A percentile compares a stretch with the other conserved stretches of the same genome.
These are phyloP conservation scores for Neopestalotiopsis sp. DNA, from an alignment of 2,329 filamentous ascomycete genomes.

Conservation along the genomic window DNA sequence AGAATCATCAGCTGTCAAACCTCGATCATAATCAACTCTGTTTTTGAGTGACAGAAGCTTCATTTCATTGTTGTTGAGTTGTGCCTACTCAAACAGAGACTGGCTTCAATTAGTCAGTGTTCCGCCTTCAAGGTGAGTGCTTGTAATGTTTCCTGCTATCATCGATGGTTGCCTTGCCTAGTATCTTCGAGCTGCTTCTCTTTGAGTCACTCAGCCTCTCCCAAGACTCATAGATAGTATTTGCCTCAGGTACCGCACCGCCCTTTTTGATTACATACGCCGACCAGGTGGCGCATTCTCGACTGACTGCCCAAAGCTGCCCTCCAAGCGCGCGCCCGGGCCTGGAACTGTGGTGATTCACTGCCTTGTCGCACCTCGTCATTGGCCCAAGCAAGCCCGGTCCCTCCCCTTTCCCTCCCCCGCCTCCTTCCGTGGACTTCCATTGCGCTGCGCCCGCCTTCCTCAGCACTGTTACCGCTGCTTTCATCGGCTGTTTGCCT, in stretches of 20 bases:
- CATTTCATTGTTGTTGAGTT: neutral
- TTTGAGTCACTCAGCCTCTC: constrained; percentile 1
- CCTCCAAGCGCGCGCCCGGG: neutral
- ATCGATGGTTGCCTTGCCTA: neutral
- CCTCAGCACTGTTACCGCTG: constrained; percentile 25
- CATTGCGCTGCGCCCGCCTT: constrained; percentile 22
- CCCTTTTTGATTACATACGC: neutral
- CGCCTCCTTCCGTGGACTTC: constrained; percentile 34
- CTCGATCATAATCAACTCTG: neutral
- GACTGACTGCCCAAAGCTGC: neutral
- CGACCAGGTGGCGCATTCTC: neutral
- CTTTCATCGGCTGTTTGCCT: constrained; percentile 9
- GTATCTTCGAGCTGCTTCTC: constrained; percentile 5
- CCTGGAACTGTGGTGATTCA: constrained; percentile 14
- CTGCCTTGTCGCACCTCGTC: constrained; percentile 10
- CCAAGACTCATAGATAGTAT: neutral
- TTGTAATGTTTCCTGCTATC: neutral
- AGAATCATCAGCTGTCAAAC: neutral
- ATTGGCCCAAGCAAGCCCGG: constrained; percentile 13
- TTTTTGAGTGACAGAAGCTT: neutral
- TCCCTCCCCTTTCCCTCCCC: neutral
- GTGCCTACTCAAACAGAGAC: neutral
- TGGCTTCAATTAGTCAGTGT: neutral
- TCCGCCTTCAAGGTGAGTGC: neutral
- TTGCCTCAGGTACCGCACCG: neutral